Percentiles rank a stretch among this genome's conserved stretches.
Evolutionary conservation across 768 basidiomycete species (phyloP).

Genomic region (Hygrocybe punicea): DNA sequence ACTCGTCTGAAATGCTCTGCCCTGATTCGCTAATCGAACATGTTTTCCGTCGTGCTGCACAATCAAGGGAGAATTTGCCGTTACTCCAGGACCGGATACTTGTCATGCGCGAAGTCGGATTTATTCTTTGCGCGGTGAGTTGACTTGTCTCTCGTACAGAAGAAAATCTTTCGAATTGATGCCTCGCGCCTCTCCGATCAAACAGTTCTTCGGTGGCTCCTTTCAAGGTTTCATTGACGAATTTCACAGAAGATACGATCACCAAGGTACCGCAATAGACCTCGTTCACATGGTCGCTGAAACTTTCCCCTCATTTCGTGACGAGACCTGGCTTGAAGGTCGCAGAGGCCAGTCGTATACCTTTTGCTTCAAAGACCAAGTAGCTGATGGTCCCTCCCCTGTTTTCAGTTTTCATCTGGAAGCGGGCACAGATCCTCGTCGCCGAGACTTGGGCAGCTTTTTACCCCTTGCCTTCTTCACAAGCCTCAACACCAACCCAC

Average conservation of each 20-base stretch:
- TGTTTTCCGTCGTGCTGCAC: slow-evolving; percentile 61
- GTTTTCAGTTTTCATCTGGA: slow-evolving; percentile 73
- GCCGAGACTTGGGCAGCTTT: slow-evolving; percentile 93
- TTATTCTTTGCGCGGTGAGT: slow-evolving; percentile 65
- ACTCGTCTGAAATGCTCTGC: slow-evolving; percentile 64
- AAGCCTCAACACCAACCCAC: slow-evolving; percentile 36
- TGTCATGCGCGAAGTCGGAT: slow-evolving; percentile 76
- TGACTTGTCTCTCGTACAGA: neutral
- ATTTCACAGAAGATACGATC: slow-evolving; percentile 52
- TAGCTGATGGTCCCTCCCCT: neutral
- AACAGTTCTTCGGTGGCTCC: slow-evolving; percentile 65
- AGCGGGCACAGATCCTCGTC: slow-evolving; percentile 86
- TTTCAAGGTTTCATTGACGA: slow-evolving; percentile 62
- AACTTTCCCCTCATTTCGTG: slow-evolving; percentile 72
- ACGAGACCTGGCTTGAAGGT: slow-evolving; percentile 58
- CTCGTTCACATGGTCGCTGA: slow-evolving; percentile 69
- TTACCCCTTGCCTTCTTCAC: slow-evolving; percentile 49
- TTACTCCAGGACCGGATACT: slow-evolving; percentile 66
- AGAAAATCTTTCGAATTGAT: neutral
- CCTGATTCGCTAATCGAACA: slow-evolving; percentile 66
- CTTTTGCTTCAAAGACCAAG: neutral
- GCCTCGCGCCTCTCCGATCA: neutral
- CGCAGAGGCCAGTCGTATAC: slow-evolving; percentile 46
- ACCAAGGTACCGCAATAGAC: slow-evolving; percentile 64
- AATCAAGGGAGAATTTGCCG: slow-evolving; percentile 63